Base-by-base conservation (phyloP, 441 rosid genomes). In the Lagerstroemia fauriei region DNA sequence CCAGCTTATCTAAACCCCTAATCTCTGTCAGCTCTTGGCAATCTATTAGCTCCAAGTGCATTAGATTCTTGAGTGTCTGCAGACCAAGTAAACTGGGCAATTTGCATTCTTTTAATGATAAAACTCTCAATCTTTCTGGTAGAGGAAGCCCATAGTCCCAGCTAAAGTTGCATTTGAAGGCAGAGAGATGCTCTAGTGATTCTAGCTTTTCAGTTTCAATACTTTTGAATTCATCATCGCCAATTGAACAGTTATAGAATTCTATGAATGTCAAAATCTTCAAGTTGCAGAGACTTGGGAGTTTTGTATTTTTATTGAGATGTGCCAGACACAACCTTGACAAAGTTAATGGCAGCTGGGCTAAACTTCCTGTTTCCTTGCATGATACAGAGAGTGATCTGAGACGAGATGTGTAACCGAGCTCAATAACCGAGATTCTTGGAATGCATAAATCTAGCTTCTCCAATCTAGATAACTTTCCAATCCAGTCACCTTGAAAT, bases 321-420 rank as follows among this genome's bases (percentile, higher is more conserved):
- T 46, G 20, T 14, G 32, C 18, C 7, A 74, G 57, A 74, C 12
- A 9, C 57, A 74, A 13, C 57, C 57, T 46, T 13, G 32, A 74
- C 34, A 74, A n/a, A 74, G 32, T 74, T 24, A 59, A 47, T 24
- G 77, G 77, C 16, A 74, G 20, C 34, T 44, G 29, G 7, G 51
- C 50, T 24, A 38, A 72, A 47, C 27, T 5, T 72, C 20, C 75
- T 31, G 17, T 7, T 3, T 41, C 29, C 14, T 16, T 29, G 51
- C 75, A 72, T 38, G 51, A 72, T 72, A 72, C 5, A 72, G 75
- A 72, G 7, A 72, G 75, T 20, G 75, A 72, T 47, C 75, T 20
- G 24, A 72, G 51, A 12, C 41, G 75, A 72, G 48, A 72, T 47
- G 50, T 72, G 51, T 12, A 27, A 25, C 50, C 50, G 27, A 72